These are phyloP conservation scores for Lyophyllum semitale DNA, from an alignment of 768 basidiomycete genomes.

Conservation along the genomic window DNA sequence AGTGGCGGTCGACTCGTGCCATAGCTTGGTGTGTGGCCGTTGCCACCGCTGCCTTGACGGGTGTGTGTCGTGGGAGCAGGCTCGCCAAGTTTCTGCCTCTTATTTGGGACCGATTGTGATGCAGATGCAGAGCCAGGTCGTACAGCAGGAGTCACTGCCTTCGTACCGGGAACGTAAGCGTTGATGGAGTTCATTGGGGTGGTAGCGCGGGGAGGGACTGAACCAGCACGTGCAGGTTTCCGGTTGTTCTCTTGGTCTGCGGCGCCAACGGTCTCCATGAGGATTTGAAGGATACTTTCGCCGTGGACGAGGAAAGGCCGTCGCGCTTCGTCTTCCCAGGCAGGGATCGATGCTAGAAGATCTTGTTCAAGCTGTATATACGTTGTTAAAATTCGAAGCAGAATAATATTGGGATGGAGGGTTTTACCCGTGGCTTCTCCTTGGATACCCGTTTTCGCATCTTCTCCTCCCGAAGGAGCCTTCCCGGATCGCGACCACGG, in stretches of 20 bases:
- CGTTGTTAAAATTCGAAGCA: background rate
- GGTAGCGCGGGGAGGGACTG: constrained; percentile 62
- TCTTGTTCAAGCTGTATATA: constrained; percentile 83
- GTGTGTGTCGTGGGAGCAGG: constrained; percentile 18
- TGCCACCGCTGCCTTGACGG: constrained; percentile 20
- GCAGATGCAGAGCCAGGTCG: constrained; percentile 51
- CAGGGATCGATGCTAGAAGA: constrained; percentile 71
- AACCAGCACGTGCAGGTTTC: constrained; percentile 52
- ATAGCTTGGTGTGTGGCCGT: constrained; percentile 21
- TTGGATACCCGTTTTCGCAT: constrained; percentile 92
- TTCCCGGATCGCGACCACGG: constrained; percentile 82
- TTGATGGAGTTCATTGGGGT: constrained; percentile 48
- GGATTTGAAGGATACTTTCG: constrained; percentile 73
- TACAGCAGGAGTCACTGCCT: constrained; percentile 63
- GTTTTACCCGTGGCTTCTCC: constrained; percentile 87
- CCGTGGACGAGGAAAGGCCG: constrained; percentile 85
- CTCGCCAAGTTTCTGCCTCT: constrained; percentile 61
- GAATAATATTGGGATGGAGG: background rate
- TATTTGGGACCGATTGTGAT: constrained; percentile 57
- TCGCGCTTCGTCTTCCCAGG: constrained; percentile 81
- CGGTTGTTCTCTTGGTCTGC: constrained; percentile 82
- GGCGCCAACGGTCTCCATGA: constrained; percentile 72
- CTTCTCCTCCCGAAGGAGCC: constrained; percentile 92
- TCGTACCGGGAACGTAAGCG: constrained; percentile 39
- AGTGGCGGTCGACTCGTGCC: constrained; percentile 36